These are phyloP conservation scores for Cordia subcordata DNA, from an alignment of 257 asterid genomes.

Conservation along the genomic window DNA sequence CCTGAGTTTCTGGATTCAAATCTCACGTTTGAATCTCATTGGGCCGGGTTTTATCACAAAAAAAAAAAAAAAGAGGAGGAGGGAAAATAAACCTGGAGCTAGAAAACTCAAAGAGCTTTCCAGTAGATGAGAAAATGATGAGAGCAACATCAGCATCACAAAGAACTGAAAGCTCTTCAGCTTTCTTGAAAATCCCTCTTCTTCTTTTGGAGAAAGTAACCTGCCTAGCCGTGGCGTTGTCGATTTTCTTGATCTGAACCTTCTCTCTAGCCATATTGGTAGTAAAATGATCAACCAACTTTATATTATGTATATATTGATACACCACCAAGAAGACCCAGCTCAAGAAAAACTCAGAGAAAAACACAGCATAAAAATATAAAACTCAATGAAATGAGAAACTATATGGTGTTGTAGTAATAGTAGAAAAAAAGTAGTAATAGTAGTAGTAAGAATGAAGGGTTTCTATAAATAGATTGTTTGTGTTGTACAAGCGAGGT, in stretches of 20 bases:
- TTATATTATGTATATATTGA: neutral
- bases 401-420: neutral
- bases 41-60: too few species aligned
- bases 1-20: too few species aligned
- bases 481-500: constrained; percentile 1
- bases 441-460: neutral
- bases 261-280: constrained; percentile 61
- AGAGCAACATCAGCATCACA: constrained; percentile 83
- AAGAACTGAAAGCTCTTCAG: constrained; percentile 73
- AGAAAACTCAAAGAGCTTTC: constrained; percentile 62
- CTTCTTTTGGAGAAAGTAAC: constrained; percentile 78
- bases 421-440: neutral
- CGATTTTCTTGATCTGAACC: constrained; percentile 77
- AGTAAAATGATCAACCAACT: too few species aligned
- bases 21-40: too few species aligned
- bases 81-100: constrained; percentile 50
- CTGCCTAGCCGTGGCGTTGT: constrained; percentile 68
- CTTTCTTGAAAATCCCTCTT: constrained; percentile 84
- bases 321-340: constrained; percentile 8
- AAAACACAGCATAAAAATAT: constrained; percentile 33
- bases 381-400: constrained; percentile 7
- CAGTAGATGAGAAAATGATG: constrained; percentile 66
- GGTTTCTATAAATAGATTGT: constrained; percentile 32
- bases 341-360: constrained; percentile 12
- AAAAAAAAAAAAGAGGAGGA: neutral